These are phyloP conservation scores for Hymenoscyphus infarciens DNA, from an alignment of 2,329 filamentous ascomycete species.

Conservation along the genomic window DNA sequence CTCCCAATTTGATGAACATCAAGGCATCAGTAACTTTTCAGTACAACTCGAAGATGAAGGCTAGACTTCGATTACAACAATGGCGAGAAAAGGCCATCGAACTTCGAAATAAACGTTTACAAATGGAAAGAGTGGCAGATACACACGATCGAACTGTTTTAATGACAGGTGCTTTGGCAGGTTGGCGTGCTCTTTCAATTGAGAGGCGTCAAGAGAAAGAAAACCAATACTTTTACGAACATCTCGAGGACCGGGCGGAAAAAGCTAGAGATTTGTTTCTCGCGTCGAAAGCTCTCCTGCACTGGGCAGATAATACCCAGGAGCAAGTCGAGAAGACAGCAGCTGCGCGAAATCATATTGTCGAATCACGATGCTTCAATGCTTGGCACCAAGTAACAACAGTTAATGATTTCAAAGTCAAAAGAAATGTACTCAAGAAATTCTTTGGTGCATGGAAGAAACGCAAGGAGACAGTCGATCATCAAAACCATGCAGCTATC, in stretches of 20 bases:
- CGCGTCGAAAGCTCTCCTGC: slow-evolving; percentile 59
- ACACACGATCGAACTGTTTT: slow-evolving; percentile 49
- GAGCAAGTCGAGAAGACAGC: slow-evolving; percentile 65
- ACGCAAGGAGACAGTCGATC: slow-evolving; percentile 24
- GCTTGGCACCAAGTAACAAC: slow-evolving; percentile 64
- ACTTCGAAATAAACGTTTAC: slow-evolving; percentile 36
- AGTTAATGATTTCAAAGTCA: slow-evolving; percentile 41
- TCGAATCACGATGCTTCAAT: slow-evolving; percentile 65
- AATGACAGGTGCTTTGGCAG: slow-evolving; percentile 49
- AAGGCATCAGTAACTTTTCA: slow-evolving; percentile 28
- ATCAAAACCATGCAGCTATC: slow-evolving; percentile 30
- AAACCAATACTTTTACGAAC: slow-evolving; percentile 51
- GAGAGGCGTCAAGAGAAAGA: slow-evolving; percentile 32
- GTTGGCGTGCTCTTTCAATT: slow-evolving; percentile 42
- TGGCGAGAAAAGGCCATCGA: slow-evolving; percentile 33
- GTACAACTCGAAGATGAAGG: slow-evolving; percentile 20
- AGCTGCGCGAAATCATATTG: slow-evolving; percentile 65
- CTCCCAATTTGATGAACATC: slow-evolving; percentile 22
- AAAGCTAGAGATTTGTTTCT: slow-evolving; percentile 64
- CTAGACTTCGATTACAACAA: slow-evolving; percentile 20
- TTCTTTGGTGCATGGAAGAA: slow-evolving; percentile 49
- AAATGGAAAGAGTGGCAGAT: slow-evolving; percentile 43
- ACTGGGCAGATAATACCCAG: slow-evolving; percentile 64
- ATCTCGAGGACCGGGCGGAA: slow-evolving; percentile 56
- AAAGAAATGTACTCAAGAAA: slow-evolving; percentile 49